Percentiles rank a stretch among this genome's conserved stretches.
These are phyloP conservation scores for Nicotiana noctiflora DNA, from an alignment of 257 asterid genomes.

Conservation along the genomic window DNA sequence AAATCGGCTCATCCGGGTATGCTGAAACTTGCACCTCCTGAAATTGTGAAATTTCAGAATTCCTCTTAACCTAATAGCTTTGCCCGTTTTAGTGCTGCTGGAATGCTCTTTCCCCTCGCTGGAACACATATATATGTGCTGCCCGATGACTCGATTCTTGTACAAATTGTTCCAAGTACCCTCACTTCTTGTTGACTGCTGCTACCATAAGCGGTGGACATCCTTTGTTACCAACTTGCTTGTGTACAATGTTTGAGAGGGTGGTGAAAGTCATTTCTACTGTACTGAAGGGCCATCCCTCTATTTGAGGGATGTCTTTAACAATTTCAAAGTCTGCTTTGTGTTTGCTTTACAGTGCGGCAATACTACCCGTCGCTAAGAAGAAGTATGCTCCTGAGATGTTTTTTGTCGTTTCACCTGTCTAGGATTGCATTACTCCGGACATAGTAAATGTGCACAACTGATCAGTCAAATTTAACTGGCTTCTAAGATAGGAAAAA, in stretches of 20 bases:
- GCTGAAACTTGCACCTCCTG: too few relatives aligned
- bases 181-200: constrained; percentile 64
- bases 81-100: background rate
- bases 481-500: too few relatives aligned
- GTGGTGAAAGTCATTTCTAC: constrained; percentile 94
- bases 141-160: constrained; percentile 6
- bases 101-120: background rate
- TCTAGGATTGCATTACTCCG: constrained; percentile 56
- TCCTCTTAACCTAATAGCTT: background rate
- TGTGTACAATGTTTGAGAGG: constrained; percentile 81
- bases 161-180: constrained; percentile 46
- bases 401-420: constrained; percentile 69
- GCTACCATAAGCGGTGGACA: constrained; percentile 83
- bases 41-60: background rate
- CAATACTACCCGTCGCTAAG: constrained; percentile 64
- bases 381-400: constrained; percentile 66
- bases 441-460: too few relatives aligned
- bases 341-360: constrained; percentile 76
- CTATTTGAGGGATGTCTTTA: constrained; percentile 85
- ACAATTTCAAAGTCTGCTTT: constrained; percentile 87
- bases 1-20: too few relatives aligned
- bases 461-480: too few relatives aligned
- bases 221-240: constrained; percentile 80
- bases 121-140: background rate
- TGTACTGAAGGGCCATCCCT: constrained; percentile 82